Conservation (phyloP, 164 flowering plant genomes). For the Tetracentron sinense region DNA sequence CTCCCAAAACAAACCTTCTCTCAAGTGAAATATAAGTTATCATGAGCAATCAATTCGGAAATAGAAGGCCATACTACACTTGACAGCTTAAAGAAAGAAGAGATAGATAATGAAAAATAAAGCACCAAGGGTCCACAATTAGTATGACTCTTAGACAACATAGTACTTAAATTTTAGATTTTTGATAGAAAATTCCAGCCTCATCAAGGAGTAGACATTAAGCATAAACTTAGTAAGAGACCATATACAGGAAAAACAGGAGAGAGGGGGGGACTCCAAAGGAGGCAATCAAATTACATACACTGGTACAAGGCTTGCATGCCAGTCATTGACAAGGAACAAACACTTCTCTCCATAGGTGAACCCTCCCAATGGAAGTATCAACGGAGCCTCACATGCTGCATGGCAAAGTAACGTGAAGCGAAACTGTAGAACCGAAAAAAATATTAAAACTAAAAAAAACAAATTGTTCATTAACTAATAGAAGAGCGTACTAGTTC, state of each 20-base stretch:
- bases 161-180: not conserved
- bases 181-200: too few species aligned
- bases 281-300: conserved; percentile 29
- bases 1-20: not conserved
- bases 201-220: too few species aligned
- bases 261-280: not conserved
- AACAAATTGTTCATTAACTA: conserved; percentile 8
- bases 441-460: too few species aligned
- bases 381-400: conserved; percentile 96
- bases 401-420: conserved; percentile 92
- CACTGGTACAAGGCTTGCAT: conserved; percentile 94
- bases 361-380: conserved; percentile 86
- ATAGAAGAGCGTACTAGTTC: not conserved
- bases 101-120: not conserved
- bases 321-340: conserved; percentile 97
- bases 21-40: too few species aligned
- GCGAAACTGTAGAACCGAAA: conserved; percentile 62
- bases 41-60: too few species aligned
- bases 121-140: not conserved
- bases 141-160: not conserved
- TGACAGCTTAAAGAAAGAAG: too few species aligned
- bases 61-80: not conserved
- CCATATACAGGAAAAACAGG: not conserved
- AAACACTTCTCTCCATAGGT: conserved; percentile 89
- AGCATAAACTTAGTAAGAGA: too few species aligned